Evolutionary conservation across 176 grass and related monocot species (phyloP), one percentile per base, ranked within the genome.

Genomic region (Avena sativa): DNA sequence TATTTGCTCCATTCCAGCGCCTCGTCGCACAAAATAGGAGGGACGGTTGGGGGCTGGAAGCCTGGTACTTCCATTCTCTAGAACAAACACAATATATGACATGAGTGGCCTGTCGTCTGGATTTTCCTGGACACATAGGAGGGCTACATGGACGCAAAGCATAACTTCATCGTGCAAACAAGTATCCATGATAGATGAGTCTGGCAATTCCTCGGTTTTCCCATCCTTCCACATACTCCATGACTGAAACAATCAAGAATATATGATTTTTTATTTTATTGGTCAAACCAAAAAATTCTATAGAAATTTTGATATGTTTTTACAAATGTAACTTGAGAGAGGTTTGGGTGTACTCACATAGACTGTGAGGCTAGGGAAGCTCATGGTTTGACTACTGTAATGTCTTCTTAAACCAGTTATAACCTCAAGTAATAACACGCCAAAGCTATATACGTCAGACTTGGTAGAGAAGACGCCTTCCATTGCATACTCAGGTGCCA

Each of bases 361-460:
- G 56, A 86, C 88, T 34, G 83, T 81, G 0, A 93, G 74, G 80
- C 86, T 93, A 9, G 84, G 81, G 14, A n/a, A 90, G 4, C 28
- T 52, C 0, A 65, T 62, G 0, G 21, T 77, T 34, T 67, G 32
- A 52, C 75, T 38, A 17, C 15, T 52, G 14, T 12, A 68, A n/a
- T 83, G 88, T 59, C 65, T 93, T 40, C 44, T 88, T 48, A 79
- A 56, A 12, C 88, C 81, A 78, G 76, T 79, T 34, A 93, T 74
- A 79, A 93, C 81, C 64, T 93, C 88, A 15, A 90, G 9, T 19
- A 90, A 44, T 57, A 92, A 43, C 23, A 86, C 84, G 0, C 90
- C 87, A 2, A 89, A 89, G 70, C 87, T 92, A 43, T 89, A 92
- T n/a, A 92, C 79, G 70, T 92, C 87, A 53, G 90, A 61, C 56